Conservation (phyloP, 2,329 filamentous ascomycete genomes). For the Pseudocercospora macadamiae region DNA sequence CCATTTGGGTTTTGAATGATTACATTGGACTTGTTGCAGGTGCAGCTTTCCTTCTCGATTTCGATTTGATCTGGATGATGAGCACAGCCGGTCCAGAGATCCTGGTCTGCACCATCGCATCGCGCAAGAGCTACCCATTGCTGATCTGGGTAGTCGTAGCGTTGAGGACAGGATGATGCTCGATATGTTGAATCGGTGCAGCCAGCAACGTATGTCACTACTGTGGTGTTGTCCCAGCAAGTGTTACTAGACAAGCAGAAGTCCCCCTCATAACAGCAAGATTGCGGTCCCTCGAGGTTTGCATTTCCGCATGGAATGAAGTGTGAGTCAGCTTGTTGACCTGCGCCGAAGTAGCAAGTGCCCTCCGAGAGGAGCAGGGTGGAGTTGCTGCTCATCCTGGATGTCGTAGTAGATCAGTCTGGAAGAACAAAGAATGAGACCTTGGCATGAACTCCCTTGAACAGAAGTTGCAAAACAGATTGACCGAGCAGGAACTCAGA, state of each 20-base stretch:
- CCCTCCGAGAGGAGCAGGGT: neutral
- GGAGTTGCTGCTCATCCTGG: neutral
- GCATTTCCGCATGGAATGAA: conserved; percentile 6
- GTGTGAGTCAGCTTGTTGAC: neutral
- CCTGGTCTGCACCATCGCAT: neutral
- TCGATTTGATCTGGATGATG: neutral
- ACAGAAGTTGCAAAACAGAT: too few species aligned
- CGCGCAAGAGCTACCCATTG: conserved; percentile 1
- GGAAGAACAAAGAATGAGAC: neutral
- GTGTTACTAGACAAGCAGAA: neutral
- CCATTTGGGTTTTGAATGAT: conserved; percentile 4
- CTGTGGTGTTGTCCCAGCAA: neutral
- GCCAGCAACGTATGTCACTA: conserved; percentile 3
- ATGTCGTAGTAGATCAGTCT: neutral
- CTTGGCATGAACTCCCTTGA: neutral
- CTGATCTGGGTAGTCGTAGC: neutral
- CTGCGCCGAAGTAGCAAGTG: conserved; percentile 8
- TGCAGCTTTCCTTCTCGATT: conserved; percentile 3
- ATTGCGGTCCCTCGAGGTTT: neutral
- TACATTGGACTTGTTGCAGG: neutral
- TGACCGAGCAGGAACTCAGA: neutral
- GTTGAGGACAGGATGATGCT: neutral
- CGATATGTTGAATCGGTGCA: conserved; percentile 1
- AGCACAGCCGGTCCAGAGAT: conserved; percentile 3
- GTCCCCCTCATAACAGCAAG: neutral